Base-by-base conservation (phyloP, 805 yeast species). In the Ogataea chonburiensis region DNA sequence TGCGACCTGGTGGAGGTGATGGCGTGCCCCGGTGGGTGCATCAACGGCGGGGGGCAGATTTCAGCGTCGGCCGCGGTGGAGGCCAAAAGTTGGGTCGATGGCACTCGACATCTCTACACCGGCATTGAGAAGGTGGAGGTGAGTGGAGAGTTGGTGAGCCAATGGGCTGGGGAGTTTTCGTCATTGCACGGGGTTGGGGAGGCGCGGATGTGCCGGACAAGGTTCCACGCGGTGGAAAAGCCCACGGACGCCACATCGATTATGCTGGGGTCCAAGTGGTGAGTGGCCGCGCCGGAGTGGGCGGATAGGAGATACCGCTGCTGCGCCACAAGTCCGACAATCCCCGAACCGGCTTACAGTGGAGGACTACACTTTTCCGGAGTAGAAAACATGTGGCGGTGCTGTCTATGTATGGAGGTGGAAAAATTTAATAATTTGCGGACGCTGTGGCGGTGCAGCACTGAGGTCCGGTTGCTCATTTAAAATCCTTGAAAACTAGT, bases 21-120 rank as follows among this genome's bases (percentile, higher is more conserved):
- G 96, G 98, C 98, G 1, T 93, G 98, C 59, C 98, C 98, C 5
- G 88, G 86, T 18, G 98, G 98, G 1, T 93, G 98, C 55, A 85
- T 89, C 38, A 93, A 91, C 53, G 98, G 98, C 8, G 98, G 98
- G 15, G 98, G 98, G 0, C 89, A 88, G 51, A 73, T 87, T 13
- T 70, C 75, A 4, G 68, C 68, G 5, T 76, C 77, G 0, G 45
- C 50, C 1, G 70, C 56, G 4, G 47, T 47, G 0, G 19, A 41
- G 5, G 28, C 45, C 19, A 66, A 77, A 55, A 67, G 60, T 12
- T 75, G 77, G 81, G 55, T 72, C 15, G 49, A 49, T 7, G 45
- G 59, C 16, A 68, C 68, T 4, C 51, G 57, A 13, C 45, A 52
- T 3, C 50, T 60, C 27, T 70, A 75, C 55, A 45, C 49, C 12